phyloP scores from a whole-genome alignment of 2,329 filamentous ascomycete genomes.

The Colletotrichum sp. region DNA sequence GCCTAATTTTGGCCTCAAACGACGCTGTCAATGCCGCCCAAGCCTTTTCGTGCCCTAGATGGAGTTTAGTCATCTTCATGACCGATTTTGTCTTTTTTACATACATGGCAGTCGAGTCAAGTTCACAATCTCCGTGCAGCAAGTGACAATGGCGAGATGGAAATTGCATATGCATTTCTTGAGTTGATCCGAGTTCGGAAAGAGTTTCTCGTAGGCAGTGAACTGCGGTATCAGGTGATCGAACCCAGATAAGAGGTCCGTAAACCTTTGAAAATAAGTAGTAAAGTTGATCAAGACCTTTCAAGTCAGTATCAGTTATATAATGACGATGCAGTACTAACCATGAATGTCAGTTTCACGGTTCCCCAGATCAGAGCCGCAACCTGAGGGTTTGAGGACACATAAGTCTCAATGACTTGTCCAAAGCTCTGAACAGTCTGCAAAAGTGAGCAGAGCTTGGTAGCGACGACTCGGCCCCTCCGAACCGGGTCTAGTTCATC shows the following conservation, averaged over 20 bases:
- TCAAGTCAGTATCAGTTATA: neutral
- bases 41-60: neutral
- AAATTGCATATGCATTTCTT: neutral
- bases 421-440: neutral
- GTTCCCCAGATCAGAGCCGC: neutral
- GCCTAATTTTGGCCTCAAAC: neutral
- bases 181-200: neutral
- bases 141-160: neutral
- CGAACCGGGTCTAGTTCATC: neutral
- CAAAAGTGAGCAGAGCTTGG: neutral
- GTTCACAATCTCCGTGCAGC: neutral
- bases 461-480: neutral
- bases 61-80: accelerated
- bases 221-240: neutral
- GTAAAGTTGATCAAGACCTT: neutral
- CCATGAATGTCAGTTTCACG: neutral
- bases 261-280: neutral
- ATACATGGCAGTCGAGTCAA: neutral
- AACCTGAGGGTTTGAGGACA: neutral
- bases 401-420: neutral
- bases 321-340: neutral
- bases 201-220: neutral
- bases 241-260: neutral
- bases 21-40: neutral
- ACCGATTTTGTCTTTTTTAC: neutral